Percentiles rank a stretch among this genome's conserved stretches.
phyloP scores from a whole-genome alignment of 306 rosid species.

The Lablab purpureus region DNA sequence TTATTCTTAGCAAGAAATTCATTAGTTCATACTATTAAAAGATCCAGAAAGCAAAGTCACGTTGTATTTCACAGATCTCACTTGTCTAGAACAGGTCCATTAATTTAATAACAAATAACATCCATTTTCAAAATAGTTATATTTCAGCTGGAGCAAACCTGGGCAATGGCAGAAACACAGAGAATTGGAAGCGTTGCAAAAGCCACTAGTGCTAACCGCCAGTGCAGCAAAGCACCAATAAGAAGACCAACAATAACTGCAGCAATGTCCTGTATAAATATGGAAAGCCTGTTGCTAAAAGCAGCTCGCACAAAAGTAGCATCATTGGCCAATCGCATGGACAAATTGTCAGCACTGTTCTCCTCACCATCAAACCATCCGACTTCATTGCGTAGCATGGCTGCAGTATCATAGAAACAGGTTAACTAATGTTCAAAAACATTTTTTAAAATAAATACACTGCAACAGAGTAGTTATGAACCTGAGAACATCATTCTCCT shows the following conservation, averaged over 20 bases:
- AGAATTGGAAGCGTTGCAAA: slow-evolving; percentile 93
- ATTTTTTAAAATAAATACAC: slow-evolving; percentile 31
- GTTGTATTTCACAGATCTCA: background rate
- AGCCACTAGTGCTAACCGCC: slow-evolving; percentile 98
- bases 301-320: slow-evolving; percentile 99
- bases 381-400: slow-evolving; percentile 96
- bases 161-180: slow-evolving; percentile 93
- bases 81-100: slow-evolving; percentile 4
- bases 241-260: slow-evolving; percentile 95
- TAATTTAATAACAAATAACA: slow-evolving; percentile 24
- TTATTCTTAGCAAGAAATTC: slow-evolving; percentile 35
- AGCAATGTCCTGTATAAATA: slow-evolving; percentile 98
- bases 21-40: slow-evolving; percentile 10
- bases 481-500: slow-evolving; percentile 99
- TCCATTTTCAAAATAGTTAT: slow-evolving; percentile 3
- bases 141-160: slow-evolving; percentile 65
- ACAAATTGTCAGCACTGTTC: slow-evolving; percentile 94
- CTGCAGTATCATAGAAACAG: slow-evolving; percentile 62
- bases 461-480: slow-evolving; percentile 44
- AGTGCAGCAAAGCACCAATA: slow-evolving; percentile 84
- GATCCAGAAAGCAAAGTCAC: background rate
- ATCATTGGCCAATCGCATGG: slow-evolving; percentile 99
- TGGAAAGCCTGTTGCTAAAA: slow-evolving; percentile 96
- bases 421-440: slow-evolving; percentile 42
- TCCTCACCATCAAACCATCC: slow-evolving; percentile 99